Percentiles rank a stretch among this genome's conserved stretches.
Evolutionary conservation across 495 filamentous ascomycete genomes (phyloP).

Genomic region (Penicillium steckii): DNA sequence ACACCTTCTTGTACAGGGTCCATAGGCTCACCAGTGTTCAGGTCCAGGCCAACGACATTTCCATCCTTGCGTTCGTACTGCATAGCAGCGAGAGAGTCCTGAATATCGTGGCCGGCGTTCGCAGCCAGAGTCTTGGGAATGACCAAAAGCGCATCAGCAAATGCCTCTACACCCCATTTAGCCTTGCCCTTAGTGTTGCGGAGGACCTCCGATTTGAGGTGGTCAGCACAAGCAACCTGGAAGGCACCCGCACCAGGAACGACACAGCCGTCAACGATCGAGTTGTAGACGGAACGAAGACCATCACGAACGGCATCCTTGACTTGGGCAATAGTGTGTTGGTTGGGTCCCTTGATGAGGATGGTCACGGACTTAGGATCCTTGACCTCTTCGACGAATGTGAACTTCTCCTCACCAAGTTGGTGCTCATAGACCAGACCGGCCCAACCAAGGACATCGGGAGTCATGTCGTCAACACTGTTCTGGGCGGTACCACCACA

Average conservation of each 20-base stretch:
- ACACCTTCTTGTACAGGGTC: constrained; percentile 92
- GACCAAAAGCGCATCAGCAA: constrained; percentile 87
- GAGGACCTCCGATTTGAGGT: constrained; percentile 80
- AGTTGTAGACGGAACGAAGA: constrained; percentile 93
- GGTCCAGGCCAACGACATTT: constrained; percentile 80
- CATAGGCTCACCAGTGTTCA: constrained; percentile 87
- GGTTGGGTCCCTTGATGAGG: constrained; percentile 95
- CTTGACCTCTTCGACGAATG: constrained; percentile 97
- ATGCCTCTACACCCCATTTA: constrained; percentile 90
- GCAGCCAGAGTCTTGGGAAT: constrained; percentile 97
- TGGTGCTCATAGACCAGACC: constrained; percentile 96
- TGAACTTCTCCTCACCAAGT: constrained; percentile 98
- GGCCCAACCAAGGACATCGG: constrained; percentile 92
- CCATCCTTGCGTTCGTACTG: constrained; percentile 85
- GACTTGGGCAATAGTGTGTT: constrained; percentile 93
- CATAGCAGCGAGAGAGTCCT: constrained; percentile 81
- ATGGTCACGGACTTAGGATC: constrained; percentile 98
- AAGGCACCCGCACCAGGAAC: constrained; percentile 94
- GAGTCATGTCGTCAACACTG: constrained; percentile 88
- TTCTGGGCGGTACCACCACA: constrained; percentile 91
- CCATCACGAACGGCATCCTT: constrained; percentile 98
- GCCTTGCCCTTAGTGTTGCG: constrained; percentile 91
- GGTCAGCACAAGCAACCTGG: constrained; percentile 90
- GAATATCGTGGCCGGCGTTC: constrained; percentile 94
- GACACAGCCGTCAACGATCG: constrained; percentile 94